Evolutionary conservation across 495 filamentous ascomycete species (phyloP).

Genomic region (Glonium stellatum): DNA sequence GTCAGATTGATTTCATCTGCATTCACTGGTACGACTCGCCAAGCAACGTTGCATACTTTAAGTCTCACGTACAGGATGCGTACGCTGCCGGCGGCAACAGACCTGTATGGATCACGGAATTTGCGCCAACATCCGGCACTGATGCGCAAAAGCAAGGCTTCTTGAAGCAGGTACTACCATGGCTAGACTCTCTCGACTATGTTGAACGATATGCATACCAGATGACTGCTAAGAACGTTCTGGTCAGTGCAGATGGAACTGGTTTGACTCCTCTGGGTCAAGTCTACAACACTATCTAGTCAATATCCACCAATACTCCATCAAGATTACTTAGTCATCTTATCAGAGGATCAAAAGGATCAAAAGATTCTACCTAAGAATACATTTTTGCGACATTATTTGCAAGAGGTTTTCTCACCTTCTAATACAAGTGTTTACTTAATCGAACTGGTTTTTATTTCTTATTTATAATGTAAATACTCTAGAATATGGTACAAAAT

Average conservation of each 20-base stretch:
- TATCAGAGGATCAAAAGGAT: too few relatives aligned
- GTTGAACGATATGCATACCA: constrained; percentile 15
- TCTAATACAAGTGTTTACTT: too few relatives aligned
- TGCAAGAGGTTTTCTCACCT: too few relatives aligned
- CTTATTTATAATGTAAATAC: too few relatives aligned
- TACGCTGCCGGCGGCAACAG: neutral
- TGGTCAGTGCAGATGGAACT: constrained; percentile 14
- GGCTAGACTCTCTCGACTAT: constrained; percentile 11
- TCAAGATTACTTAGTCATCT: too few relatives aligned
- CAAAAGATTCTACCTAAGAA: too few relatives aligned
- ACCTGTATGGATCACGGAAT: constrained; percentile 24
- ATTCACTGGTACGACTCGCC: constrained; percentile 34
- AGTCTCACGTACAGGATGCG: constrained; percentile 23
- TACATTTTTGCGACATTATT: too few relatives aligned
- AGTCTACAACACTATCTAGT: constrained; percentile 4
- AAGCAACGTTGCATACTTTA: constrained; percentile 29
- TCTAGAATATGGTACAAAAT: too few relatives aligned
- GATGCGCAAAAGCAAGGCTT: constrained; percentile 8
- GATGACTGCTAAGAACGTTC: neutral
- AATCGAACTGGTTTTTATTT: too few relatives aligned
- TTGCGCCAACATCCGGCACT: neutral
- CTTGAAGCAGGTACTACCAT: constrained; percentile 13
- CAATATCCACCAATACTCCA: too few relatives aligned
- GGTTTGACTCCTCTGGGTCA: constrained; percentile 8
- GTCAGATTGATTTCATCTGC: constrained; percentile 31